phyloP scores from a whole-genome alignment of 352 stramenopile genomes.

The Pythium folliculosum region DNA sequence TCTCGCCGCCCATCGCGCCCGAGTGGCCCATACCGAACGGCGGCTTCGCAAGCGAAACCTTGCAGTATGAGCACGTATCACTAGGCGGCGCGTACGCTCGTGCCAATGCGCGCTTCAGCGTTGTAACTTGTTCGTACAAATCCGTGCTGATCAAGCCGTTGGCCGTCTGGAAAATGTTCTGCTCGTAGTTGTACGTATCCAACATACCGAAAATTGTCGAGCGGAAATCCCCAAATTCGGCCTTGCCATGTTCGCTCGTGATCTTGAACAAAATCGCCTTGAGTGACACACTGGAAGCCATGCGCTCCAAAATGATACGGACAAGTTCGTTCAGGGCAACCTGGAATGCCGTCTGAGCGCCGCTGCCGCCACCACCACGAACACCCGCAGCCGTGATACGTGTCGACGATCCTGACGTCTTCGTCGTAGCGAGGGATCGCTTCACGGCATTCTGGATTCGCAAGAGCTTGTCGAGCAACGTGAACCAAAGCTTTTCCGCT shows the following conservation, averaged over 20 bases:
- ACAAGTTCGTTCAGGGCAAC: constrained; percentile 92
- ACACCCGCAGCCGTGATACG: constrained; percentile 51
- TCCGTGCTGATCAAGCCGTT: constrained; percentile 84
- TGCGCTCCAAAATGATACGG: constrained; percentile 92
- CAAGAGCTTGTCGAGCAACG: constrained; percentile 92
- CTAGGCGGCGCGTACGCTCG: constrained; percentile 73
- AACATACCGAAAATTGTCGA: constrained; percentile 94
- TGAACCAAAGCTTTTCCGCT: constrained; percentile 95
- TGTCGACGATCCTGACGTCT: constrained; percentile 37
- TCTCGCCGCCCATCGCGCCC: constrained; percentile 59
- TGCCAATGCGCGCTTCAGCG: constrained; percentile 72
- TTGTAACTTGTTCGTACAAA: constrained; percentile 84
- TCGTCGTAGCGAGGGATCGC: constrained; percentile 80
- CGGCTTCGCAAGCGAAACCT: constrained; percentile 77
- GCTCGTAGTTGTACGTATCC: constrained; percentile 92
- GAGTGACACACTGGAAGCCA: constrained; percentile 93
- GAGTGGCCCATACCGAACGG: constrained; percentile 86
- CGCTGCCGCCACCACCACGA: constrained; percentile 55
- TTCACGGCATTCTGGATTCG: constrained; percentile 93
- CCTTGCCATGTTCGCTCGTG: constrained; percentile 92
- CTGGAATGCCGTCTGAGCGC: constrained; percentile 86
- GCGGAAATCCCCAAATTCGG: constrained; percentile 93
- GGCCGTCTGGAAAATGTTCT: constrained; percentile 88
- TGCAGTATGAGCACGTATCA: constrained; percentile 80
- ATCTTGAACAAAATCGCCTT: constrained; percentile 95